Conservation (phyloP, 2,329 filamentous ascomycete species). For the Calonectria pauciramosa region DNA sequence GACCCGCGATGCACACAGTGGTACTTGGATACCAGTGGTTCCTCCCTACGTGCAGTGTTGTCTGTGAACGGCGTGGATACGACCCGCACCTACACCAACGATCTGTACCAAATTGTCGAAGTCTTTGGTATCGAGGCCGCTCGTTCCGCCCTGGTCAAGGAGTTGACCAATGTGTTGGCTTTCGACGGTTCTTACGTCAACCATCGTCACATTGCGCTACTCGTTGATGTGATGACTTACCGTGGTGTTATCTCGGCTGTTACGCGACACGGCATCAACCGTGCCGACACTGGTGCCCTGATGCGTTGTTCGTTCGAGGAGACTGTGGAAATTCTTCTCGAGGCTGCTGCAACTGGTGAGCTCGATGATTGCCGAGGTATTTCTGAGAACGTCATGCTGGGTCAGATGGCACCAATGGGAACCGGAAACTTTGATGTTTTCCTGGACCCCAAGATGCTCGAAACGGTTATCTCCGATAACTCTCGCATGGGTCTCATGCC, state of each 20-base stretch:
- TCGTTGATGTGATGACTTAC: conserved; percentile 98
- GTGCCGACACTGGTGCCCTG: conserved; percentile 95
- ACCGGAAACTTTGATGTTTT: conserved; percentile 96
- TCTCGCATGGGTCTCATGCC: conserved; percentile 86
- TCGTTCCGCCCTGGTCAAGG: conserved; percentile 86
- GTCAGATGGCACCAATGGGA: conserved; percentile 96
- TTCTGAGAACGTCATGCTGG: conserved; percentile 98
- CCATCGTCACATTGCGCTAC: conserved; percentile 93
- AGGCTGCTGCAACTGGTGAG: conserved; percentile 94
- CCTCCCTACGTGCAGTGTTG: conserved; percentile 86
- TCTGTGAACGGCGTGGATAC: conserved; percentile 90
- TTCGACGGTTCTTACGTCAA: conserved; percentile 99
- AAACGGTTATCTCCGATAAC: conserved; percentile 94
- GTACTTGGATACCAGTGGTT: conserved; percentile 96
- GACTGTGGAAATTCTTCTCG: conserved; percentile 97
- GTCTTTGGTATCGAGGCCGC: conserved; percentile 98
- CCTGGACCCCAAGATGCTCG: conserved; percentile 94
- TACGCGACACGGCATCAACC: conserved; percentile 98
- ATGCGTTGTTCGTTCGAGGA: conserved; percentile 99
- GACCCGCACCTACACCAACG: conserved; percentile 90
- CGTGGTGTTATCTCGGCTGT: conserved; percentile 95
- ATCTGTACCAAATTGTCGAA: conserved; percentile 93
- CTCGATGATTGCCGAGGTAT: conserved; percentile 98
- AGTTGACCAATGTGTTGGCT: conserved; percentile 92
- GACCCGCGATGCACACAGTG: conserved; percentile 87